Percentiles rank a stretch among this genome's conserved stretches.
Evolutionary conservation across 768 basidiomycete genomes (phyloP).

Genomic region (Lactarius hengduanensis): DNA sequence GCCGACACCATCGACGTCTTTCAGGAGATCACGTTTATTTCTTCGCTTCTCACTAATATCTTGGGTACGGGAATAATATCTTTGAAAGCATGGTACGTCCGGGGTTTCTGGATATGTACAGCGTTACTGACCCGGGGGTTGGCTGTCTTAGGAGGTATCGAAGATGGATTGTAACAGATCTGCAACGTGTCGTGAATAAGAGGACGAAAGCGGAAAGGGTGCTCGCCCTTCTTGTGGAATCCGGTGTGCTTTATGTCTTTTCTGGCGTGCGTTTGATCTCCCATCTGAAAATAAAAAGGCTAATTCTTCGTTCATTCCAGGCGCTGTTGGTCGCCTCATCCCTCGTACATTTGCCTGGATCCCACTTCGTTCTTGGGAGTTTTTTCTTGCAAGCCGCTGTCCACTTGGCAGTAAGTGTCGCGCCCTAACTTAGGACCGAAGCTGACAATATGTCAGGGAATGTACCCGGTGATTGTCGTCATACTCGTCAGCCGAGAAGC

Average conservation of each 20-base stretch:
- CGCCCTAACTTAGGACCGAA: not conserved
- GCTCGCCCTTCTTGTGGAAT: not conserved
- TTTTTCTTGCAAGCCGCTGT: not conserved
- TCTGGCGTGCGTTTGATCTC: not conserved
- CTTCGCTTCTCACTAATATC: slow-evolving; percentile 1
- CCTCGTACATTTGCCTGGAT: not conserved
- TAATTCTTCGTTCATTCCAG: not conserved
- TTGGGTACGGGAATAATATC: not conserved
- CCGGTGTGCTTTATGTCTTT: not conserved
- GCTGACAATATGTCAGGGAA: not conserved
- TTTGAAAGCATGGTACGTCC: not conserved
- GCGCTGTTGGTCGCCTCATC: not conserved
- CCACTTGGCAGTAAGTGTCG: not conserved
- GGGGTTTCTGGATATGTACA: not conserved
- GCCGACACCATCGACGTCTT: not conserved
- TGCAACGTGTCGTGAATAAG: not conserved
- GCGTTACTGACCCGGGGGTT: not conserved
- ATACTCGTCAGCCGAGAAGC: not conserved
- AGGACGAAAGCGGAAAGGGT: not conserved
- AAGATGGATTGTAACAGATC: not conserved
- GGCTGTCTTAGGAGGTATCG: not conserved
- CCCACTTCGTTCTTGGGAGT: not conserved
- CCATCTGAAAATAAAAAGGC: too few relatives aligned
- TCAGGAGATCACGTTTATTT: not conserved
- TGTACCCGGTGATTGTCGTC: not conserved